A percentile compares a stretch with the other conserved stretches of the same genome.
Evolutionary conservation across 768 basidiomycete genomes (phyloP).

Genomic region (Candolleomyces eurysporus): DNA sequence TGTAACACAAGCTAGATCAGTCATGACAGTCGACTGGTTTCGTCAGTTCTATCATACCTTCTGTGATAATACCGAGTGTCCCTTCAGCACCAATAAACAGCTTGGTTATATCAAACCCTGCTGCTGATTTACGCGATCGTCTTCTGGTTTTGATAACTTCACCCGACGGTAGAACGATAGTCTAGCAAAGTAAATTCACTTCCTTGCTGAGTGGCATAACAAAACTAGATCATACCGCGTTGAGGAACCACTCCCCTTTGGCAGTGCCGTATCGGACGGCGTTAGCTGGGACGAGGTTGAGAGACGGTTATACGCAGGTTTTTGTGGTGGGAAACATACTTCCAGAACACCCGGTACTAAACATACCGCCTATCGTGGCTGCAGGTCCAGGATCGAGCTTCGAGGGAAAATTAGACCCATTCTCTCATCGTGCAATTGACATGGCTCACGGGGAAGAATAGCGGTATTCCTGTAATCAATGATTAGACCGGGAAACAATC

Average conservation of each 20-base stretch:
- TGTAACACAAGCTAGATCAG: slow-evolving; percentile 20
- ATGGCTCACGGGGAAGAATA: slow-evolving; percentile 76
- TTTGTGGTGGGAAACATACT: slow-evolving; percentile 39
- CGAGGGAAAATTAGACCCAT: background rate
- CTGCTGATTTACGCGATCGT: slow-evolving; percentile 78
- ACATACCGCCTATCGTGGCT: slow-evolving; percentile 85
- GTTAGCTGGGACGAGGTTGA: slow-evolving; percentile 45
- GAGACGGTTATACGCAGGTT: background rate
- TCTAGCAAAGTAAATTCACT: slow-evolving; percentile 43
- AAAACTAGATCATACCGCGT: slow-evolving; percentile 46
- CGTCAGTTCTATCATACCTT: slow-evolving; percentile 43
- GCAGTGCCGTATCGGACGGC: slow-evolving; percentile 88
- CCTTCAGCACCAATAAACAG: slow-evolving; percentile 81
- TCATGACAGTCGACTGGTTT: background rate
- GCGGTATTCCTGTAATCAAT: slow-evolving; percentile 51
- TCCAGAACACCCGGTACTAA: slow-evolving; percentile 84
- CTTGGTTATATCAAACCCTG: slow-evolving; percentile 84
- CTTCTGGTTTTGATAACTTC: slow-evolving; percentile 88
- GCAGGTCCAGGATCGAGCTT: slow-evolving; percentile 77
- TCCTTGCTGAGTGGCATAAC: background rate
- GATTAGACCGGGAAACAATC: background rate
- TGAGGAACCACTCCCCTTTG: slow-evolving; percentile 88
- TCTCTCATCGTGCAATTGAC: background rate
- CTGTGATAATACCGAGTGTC: slow-evolving; percentile 86
- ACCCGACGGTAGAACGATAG: slow-evolving; percentile 85